A percentile compares a stretch with the other conserved stretches of the same genome.
Conservation (phyloP, 352 stramenopile species). For the Pythium folliculosum region DNA sequence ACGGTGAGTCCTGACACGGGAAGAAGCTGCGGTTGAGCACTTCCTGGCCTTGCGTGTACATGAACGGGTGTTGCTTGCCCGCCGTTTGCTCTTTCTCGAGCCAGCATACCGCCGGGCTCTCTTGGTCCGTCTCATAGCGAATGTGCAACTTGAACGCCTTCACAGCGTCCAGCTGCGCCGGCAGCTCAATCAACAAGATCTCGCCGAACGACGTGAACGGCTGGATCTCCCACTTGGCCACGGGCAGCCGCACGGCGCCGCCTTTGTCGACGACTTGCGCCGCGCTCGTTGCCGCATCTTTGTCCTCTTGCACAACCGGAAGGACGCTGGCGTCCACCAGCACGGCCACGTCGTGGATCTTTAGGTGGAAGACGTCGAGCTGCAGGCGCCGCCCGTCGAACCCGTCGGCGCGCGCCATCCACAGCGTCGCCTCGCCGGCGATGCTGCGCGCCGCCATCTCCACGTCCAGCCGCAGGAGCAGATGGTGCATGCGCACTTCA, state of each 20-base stretch:
- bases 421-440: conserved; percentile 38
- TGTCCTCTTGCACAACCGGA: not conserved
- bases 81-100: conserved; percentile 83
- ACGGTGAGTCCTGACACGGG: conserved; percentile 92
- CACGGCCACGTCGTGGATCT: conserved; percentile 47
- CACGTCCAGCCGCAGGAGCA: conserved; percentile 53
- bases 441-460: conserved; percentile 39
- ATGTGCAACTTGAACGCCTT: conserved; percentile 45
- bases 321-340: conserved; percentile 9
- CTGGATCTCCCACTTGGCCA: conserved; percentile 41
- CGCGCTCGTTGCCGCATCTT: not conserved
- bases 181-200: conserved; percentile 50
- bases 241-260: conserved; percentile 16
- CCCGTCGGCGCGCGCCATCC: conserved; percentile 31
- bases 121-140: conserved; percentile 59
- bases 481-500: conserved; percentile 54
- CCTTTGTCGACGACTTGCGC: conserved; percentile 8
- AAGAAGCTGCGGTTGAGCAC: conserved; percentile 87
- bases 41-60: conserved; percentile 88
- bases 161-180: conserved; percentile 15
- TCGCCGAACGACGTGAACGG: conserved; percentile 72
- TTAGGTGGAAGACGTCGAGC: conserved; percentile 67
- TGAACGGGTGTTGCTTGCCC: conserved; percentile 70
- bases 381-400: conserved; percentile 27
- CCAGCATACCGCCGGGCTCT: conserved; percentile 83